These are phyloP conservation scores for Coprinopsis sp. DNA, from an alignment of 768 basidiomycete species.

Conservation along the genomic window DNA sequence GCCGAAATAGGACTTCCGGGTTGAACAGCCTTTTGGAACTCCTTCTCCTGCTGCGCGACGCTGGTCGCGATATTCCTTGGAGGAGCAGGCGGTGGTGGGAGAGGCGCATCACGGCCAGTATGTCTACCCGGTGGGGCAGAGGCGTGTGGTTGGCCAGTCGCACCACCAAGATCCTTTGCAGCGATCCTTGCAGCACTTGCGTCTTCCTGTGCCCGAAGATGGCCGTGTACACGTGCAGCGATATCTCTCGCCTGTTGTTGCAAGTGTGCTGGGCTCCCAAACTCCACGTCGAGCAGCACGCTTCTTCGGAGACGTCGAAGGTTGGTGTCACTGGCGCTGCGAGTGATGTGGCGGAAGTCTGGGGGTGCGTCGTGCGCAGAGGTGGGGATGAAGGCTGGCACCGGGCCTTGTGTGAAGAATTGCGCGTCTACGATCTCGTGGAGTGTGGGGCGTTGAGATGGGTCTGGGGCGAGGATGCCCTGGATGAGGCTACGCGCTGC, in stretches of 20 bases:
- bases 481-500: constrained; percentile 75
- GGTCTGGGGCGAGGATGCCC: constrained; percentile 81
- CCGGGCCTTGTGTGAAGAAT: constrained; percentile 78
- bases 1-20: constrained; percentile 94
- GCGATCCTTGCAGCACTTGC: no score
- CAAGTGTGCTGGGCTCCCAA: constrained; percentile 21
- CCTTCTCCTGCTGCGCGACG: constrained; percentile 85
- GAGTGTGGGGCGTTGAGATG: constrained; percentile 75
- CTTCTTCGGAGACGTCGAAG: constrained; percentile 61
- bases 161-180: constrained; percentile 12
- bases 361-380: constrained; percentile 74
- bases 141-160: no score
- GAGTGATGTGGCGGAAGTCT: constrained; percentile 66
- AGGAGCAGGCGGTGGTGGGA: no score
- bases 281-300: constrained; percentile 64
- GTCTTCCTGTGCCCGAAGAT: no score
- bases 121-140: no score
- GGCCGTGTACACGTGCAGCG: not conserved
- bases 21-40: constrained; percentile 94
- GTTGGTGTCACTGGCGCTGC: constrained; percentile 60
- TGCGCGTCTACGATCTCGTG: constrained; percentile 79
- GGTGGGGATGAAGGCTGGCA: constrained; percentile 77
- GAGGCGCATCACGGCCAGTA: no score
- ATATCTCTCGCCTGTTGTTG: not conserved
- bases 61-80: constrained; percentile 49